A percentile compares a stretch with the other conserved stretches of the same genome.
These are phyloP conservation scores for Verbena officinalis DNA, from an alignment of 257 asterid species.

Conservation along the genomic window DNA sequence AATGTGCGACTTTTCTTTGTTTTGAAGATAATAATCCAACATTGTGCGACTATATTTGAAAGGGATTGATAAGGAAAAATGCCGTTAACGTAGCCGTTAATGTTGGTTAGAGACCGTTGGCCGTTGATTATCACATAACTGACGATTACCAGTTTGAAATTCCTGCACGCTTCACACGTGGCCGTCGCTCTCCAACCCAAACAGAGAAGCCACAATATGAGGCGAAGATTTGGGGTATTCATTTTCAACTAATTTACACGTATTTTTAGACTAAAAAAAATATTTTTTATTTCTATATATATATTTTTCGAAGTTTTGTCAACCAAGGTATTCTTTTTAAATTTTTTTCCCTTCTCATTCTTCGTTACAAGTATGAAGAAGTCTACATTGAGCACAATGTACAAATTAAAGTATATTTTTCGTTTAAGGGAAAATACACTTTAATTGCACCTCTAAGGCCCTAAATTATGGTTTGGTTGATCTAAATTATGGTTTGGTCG, in stretches of 20 bases:
- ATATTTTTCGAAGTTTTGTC: not conserved
- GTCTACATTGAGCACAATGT: too few relatives aligned
- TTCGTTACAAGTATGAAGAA: too few relatives aligned
- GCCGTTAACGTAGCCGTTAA: constrained; percentile 52
- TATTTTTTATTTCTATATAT: not conserved
- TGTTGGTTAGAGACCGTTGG: constrained; percentile 55
- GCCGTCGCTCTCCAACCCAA: constrained; percentile 41
- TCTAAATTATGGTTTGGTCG: too few relatives aligned
- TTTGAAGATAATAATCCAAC: not conserved
- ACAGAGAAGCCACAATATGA: constrained; percentile 32
- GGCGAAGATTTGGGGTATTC: constrained; percentile 46
- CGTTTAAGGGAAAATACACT: too few relatives aligned
- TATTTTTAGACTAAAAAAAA: not conserved
- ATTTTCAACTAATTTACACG: constrained; percentile 23
- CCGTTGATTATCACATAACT: constrained; percentile 36
- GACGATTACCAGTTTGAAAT: constrained; percentile 39
- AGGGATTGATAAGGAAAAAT: constrained; percentile 1
- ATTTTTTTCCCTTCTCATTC: too few relatives aligned
- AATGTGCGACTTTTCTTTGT: not conserved
- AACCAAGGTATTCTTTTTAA: not conserved
- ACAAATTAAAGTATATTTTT: too few relatives aligned
- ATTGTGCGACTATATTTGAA: not conserved
- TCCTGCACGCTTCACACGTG: constrained; percentile 45
- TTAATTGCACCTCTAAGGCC: too few relatives aligned
- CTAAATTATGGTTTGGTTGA: too few relatives aligned